Evolutionary conservation across 345 rosid genomes (phyloP).

Genomic region (Eucalyptus regnans): DNA sequence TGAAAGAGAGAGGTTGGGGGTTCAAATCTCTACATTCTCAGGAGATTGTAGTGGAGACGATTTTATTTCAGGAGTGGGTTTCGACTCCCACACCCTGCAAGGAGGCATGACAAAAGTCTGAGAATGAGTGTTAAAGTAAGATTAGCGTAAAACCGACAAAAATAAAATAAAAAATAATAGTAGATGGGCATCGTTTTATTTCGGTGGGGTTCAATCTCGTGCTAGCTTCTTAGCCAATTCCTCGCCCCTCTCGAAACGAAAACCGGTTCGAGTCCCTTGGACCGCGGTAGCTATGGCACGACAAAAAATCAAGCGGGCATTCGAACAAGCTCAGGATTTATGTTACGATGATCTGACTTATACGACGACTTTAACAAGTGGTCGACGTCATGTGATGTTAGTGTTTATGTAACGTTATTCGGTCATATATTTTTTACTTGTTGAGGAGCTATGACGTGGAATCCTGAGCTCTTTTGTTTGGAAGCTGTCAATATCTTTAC

Average conservation of each 20-base stretch:
- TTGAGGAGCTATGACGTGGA: neutral
- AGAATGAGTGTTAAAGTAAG: too few species aligned
- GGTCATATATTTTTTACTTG: neutral
- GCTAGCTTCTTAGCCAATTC: neutral
- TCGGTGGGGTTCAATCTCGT: neutral
- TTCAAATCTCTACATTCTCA: too few species aligned
- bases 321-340: fast-evolving
- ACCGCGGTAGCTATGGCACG: neutral
- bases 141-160: too few species aligned
- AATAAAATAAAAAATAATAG: neutral
- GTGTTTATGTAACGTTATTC: neutral
- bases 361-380: fast-evolving
- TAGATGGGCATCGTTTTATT: neutral
- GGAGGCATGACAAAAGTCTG: too few species aligned
- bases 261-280: neutral
- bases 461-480: neutral
- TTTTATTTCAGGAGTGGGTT: too few species aligned
- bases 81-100: too few species aligned
- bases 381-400: neutral
- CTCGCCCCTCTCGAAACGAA: neutral
- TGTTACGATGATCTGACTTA: neutral
- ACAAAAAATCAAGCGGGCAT: neutral
- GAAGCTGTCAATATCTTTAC: neutral
- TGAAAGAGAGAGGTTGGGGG: too few species aligned
- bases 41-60: too few species aligned